A percentile compares a stretch with the other conserved stretches of the same genome.
Conservation (phyloP, 192 early-diverging fungal species). For the Haplosporangium gracile region DNA sequence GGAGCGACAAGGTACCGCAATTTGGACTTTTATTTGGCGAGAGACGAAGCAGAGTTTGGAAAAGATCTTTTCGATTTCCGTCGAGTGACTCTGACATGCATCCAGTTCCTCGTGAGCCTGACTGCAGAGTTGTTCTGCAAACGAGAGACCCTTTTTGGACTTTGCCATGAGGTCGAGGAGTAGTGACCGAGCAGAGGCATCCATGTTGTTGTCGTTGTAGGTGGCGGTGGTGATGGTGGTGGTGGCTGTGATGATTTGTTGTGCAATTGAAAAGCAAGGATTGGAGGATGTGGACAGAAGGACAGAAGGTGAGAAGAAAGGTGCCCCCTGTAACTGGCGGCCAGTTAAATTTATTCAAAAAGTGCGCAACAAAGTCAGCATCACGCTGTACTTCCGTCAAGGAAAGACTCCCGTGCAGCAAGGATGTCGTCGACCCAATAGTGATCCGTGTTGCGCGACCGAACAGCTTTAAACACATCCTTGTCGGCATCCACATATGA, state of each 20-base stretch:
- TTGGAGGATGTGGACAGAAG: not conserved
- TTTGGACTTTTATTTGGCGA: constrained; percentile 49
- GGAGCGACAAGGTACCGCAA: constrained; percentile 20
- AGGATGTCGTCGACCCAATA: constrained; percentile 50
- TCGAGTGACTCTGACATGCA: constrained; percentile 44
- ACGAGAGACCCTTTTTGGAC: constrained; percentile 50
- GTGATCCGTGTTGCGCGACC: constrained; percentile 25
- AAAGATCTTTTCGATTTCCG: constrained; percentile 54
- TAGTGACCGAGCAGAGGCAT: constrained; percentile 42
- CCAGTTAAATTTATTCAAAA: not conserved
- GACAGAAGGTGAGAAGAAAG: not conserved
- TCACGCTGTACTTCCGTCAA: constrained; percentile 20
- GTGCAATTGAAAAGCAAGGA: not conserved
- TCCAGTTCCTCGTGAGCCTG: constrained; percentile 49
- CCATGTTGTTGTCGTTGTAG: constrained; percentile 15
- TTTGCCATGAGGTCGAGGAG: constrained; percentile 48
- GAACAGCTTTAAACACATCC: constrained; percentile 3
- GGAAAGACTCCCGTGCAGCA: constrained; percentile 46
- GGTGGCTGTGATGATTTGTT: no score
- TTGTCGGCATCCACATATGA: constrained; percentile 30
- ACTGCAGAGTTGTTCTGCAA: constrained; percentile 49
- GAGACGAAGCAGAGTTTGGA: constrained; percentile 54
- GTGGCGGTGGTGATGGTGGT: not conserved
- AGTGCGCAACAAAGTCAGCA: not conserved
- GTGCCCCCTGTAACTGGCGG: not conserved